These are phyloP conservation scores for Zygosaccharomyces pseudobailii DNA, from an alignment of 1,139 yeast species.

Conservation along the genomic window DNA sequence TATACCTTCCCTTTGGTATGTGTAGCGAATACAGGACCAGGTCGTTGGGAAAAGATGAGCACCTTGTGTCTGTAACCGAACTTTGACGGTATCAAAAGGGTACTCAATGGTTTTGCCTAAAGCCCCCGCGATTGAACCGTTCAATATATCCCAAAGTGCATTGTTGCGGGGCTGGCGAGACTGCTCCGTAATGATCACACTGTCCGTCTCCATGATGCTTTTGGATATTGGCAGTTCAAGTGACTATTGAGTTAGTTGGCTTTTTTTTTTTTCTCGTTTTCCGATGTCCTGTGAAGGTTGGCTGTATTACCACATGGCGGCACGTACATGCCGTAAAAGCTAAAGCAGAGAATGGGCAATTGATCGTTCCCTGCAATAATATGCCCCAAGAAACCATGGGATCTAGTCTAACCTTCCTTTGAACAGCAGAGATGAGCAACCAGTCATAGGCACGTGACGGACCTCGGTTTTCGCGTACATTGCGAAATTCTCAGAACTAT, in stretches of 20 bases:
- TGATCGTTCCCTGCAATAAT: too few species aligned
- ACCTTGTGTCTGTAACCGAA: constrained; percentile 73
- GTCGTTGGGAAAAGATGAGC: constrained; percentile 36
- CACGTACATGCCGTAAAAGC: too few species aligned
- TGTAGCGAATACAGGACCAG: constrained; percentile 50
- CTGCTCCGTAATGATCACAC: constrained; percentile 10
- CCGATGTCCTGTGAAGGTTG: too few species aligned
- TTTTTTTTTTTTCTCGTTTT: neutral
- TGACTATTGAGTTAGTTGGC: too few species aligned
- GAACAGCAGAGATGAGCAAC: too few species aligned
- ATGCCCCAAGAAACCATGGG: too few species aligned
- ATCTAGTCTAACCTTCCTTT: too few species aligned
- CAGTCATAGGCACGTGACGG: neutral
- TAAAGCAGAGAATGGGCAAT: too few species aligned
- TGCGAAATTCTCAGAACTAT: constrained; percentile 12
- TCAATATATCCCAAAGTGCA: constrained; percentile 28
- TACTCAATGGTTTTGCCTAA: constrained; percentile 80
- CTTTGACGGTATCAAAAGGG: constrained; percentile 92
- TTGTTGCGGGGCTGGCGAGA: constrained; percentile 8
- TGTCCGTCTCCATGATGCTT: constrained; percentile 6
- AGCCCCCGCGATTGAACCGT: constrained; percentile 59
- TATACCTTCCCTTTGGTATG: constrained; percentile 64
- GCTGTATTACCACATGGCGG: too few species aligned
- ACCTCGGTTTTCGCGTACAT: constrained; percentile 8
- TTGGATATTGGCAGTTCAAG: neutral